Conservation (phyloP, 805 yeast species). For the Candida fluviatilis region DNA sequence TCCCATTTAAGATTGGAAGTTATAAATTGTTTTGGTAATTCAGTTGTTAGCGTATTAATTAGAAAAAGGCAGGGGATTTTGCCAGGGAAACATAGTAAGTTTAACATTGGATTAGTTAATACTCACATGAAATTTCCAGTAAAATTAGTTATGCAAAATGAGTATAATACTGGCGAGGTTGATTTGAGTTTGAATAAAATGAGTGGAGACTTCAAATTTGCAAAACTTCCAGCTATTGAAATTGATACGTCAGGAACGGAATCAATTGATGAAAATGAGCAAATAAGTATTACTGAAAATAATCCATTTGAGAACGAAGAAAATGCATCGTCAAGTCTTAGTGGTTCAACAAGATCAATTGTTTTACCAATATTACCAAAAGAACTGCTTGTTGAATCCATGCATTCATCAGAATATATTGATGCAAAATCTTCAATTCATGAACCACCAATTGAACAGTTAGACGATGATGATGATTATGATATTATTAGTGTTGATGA, state of each 20-base stretch:
- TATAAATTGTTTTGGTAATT: slow-evolving; percentile 23
- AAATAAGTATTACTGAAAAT: slow-evolving; percentile 7
- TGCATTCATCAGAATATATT: slow-evolving; percentile 15
- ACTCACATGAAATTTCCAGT: slow-evolving; percentile 33
- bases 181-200: slow-evolving; percentile 19
- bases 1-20: slow-evolving; percentile 26
- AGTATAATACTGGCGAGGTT: slow-evolving; percentile 14
- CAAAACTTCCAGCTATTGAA: slow-evolving; percentile 1
- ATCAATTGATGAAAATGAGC: slow-evolving; percentile 7
- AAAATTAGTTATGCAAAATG: slow-evolving; percentile 22
- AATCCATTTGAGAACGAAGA: slow-evolving; percentile 1
- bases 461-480: slow-evolving; percentile 21
- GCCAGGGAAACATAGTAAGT: slow-evolving; percentile 27
- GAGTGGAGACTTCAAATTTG: slow-evolving; percentile 17
- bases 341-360: slow-evolving; percentile 24
- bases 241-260: slow-evolving; percentile 7
- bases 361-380: slow-evolving; percentile 28
- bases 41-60: slow-evolving; percentile 23
- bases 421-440: slow-evolving; percentile 17
- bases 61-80: slow-evolving; percentile 29
- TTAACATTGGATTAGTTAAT: slow-evolving; percentile 27
- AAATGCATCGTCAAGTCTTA: neutral
- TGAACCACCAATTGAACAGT: slow-evolving; percentile 2
- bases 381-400: slow-evolving; percentile 16
- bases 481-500: slow-evolving; percentile 31